Conservation (phyloP, 352 stramenopile species). For the Globisporangium megalacanthum region DNA sequence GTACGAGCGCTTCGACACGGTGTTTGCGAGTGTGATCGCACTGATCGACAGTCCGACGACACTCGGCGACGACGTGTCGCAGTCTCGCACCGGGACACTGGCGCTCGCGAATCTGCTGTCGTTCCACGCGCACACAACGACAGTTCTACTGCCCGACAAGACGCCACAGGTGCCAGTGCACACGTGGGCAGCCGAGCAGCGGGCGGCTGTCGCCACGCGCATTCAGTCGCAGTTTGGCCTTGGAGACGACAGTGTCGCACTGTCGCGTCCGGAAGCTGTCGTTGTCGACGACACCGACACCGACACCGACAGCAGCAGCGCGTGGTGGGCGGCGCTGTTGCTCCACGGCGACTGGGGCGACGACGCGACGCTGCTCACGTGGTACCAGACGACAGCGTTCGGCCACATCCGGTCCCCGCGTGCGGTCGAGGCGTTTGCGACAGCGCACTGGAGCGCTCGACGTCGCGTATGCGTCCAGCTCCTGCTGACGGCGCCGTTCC, state of each 20-base stretch:
- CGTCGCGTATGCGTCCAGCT: constrained; percentile 35
- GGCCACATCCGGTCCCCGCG: constrained; percentile 21
- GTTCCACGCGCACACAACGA: constrained; percentile 11
- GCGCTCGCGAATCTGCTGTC: constrained; percentile 39
- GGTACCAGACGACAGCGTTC: constrained; percentile 51
- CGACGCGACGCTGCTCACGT: constrained; percentile 28
- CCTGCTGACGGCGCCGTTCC: constrained; percentile 57
- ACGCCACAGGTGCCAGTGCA: neutral
- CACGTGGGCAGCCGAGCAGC: constrained; percentile 39
- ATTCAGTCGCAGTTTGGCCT: constrained; percentile 31
- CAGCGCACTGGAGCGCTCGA: constrained; percentile 28
- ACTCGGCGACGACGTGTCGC: constrained; percentile 2
- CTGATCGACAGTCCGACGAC: neutral
- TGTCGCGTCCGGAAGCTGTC: too few species aligned
- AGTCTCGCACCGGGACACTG: constrained; percentile 22
- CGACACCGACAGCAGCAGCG: neutral
- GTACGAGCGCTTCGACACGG: constrained; percentile 17
- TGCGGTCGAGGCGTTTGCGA: constrained; percentile 32
- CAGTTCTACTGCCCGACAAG: neutral
- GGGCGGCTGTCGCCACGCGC: constrained; percentile 25
- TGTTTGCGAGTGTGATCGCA: constrained; percentile 8
- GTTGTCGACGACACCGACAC: neutral
- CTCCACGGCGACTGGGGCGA: constrained; percentile 38
- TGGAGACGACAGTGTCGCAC: constrained; percentile 2
- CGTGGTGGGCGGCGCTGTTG: constrained; percentile 45